These are phyloP conservation scores for Orychophragmus violaceus DNA, from an alignment of 345 rosid genomes.

Conservation along the genomic window DNA sequence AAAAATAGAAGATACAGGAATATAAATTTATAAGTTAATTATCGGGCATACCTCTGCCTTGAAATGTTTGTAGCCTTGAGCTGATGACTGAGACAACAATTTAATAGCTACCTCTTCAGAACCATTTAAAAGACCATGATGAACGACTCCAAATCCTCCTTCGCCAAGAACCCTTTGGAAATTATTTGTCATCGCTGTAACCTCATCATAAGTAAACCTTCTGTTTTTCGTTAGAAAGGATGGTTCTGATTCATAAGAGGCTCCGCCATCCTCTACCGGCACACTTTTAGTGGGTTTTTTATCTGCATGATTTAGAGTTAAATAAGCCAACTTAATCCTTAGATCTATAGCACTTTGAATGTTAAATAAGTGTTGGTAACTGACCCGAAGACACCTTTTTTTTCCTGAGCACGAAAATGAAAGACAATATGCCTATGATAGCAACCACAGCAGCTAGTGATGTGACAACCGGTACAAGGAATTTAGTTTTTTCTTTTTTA, in stretches of 20 bases:
- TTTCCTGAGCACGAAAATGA: conserved; percentile 5
- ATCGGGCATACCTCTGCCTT: no score
- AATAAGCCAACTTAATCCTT: background rate
- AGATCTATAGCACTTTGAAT: background rate
- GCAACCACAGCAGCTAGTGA: conserved; percentile 13
- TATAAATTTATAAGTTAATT: no score
- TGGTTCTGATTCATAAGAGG: background rate
- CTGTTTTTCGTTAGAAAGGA: conserved; percentile 10
- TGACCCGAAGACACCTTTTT: background rate
- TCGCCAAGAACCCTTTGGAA: no score
- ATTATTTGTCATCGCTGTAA: no score
- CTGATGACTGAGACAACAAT: no score
- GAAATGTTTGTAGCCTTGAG: no score
- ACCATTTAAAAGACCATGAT: no score
- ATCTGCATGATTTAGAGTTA: background rate
- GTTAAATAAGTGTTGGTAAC: background rate
- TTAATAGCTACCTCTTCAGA: no score
- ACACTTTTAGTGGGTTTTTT: background rate
- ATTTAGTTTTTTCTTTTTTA: background rate
- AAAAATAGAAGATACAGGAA: no score
- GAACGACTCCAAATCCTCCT: no score
- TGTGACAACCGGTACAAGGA: conserved; percentile 18
- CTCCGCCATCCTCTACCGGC: background rate
- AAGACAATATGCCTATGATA: background rate
- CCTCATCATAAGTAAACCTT: background rate